A percentile compares a stretch with the other conserved stretches of the same genome.
These are phyloP conservation scores for Ophiostoma australiae DNA, from an alignment of 2,329 filamentous ascomycete genomes.

Conservation along the genomic window DNA sequence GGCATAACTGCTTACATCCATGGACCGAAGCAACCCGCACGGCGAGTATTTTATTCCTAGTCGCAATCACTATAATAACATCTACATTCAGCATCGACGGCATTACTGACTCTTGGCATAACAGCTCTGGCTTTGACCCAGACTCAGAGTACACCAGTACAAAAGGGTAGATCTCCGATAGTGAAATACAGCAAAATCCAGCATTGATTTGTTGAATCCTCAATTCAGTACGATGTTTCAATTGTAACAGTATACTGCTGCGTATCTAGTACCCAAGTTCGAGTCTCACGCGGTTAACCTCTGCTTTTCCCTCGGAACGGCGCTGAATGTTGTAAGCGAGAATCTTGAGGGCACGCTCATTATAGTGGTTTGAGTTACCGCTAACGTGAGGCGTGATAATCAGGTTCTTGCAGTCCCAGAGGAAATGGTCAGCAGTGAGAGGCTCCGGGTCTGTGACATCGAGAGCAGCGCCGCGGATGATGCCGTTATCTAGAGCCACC, in stretches of 20 bases:
- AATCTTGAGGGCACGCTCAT: constrained; percentile 19
- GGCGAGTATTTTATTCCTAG: neutral
- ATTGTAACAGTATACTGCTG: neutral
- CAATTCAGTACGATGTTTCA: neutral
- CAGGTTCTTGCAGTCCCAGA: constrained; percentile 58
- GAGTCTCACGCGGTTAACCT: neutral
- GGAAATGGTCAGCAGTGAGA: constrained; percentile 7
- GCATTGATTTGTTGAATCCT: neutral
- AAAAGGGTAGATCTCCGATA: neutral
- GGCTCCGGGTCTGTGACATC: constrained; percentile 16
- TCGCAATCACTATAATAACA: too few species aligned
- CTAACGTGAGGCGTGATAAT: constrained; percentile 40
- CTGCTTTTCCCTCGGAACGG: constrained; percentile 18
- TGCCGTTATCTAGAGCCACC: constrained; percentile 39
- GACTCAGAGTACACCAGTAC: neutral
- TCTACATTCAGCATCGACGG: neutral
- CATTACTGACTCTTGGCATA: neutral
- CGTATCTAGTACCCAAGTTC: neutral
- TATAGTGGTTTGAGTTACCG: constrained; percentile 16
- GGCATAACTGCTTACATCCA: neutral
- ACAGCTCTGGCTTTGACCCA: neutral
- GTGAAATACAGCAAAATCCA: neutral
- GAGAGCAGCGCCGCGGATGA: constrained; percentile 22
- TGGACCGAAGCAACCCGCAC: neutral
- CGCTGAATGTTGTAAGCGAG: constrained; percentile 21